These are phyloP conservation scores for Gaeumannomyces tritici DNA, from an alignment of 2,329 filamentous ascomycete species.

Conservation along the genomic window DNA sequence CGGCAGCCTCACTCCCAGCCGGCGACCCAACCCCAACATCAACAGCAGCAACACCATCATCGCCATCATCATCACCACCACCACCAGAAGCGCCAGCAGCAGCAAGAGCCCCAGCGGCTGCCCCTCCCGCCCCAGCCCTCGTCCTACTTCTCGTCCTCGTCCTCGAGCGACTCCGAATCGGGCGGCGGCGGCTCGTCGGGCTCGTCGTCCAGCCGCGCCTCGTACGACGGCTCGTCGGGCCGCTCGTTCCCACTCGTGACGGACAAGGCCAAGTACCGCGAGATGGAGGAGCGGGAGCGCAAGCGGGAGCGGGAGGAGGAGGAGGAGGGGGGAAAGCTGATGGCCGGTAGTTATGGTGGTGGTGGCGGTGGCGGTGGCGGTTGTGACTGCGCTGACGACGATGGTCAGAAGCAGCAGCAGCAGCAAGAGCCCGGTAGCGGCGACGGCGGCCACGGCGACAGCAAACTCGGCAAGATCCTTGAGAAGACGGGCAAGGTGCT, in stretches of 20 bases:
- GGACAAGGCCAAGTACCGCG: background rate
- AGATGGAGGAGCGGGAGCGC: background rate
- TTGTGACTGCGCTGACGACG: background rate
- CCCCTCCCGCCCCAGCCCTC: background rate
- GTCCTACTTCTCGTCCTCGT: background rate
- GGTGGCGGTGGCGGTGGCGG: background rate
- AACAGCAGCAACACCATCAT: background rate
- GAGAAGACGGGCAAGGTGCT: constrained; percentile 5
- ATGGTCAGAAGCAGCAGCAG: background rate
- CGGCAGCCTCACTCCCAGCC: background rate
- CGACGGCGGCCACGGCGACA: background rate
- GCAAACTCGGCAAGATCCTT: constrained; percentile 6
- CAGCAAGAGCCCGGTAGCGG: background rate
- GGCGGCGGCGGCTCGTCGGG: background rate
- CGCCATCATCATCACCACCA: background rate
- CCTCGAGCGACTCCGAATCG: background rate
- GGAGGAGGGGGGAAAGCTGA: background rate
- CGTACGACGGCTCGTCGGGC: background rate
- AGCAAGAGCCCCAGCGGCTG: background rate
- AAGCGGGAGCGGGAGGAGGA: background rate
- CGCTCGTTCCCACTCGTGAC: background rate
- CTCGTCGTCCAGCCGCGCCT: background rate
- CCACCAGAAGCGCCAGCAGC: background rate
- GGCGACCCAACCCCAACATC: background rate
- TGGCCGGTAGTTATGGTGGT: background rate